Conservation (phyloP, 2,329 filamentous ascomycete genomes). For the Diaporthe ampelina region DNA sequence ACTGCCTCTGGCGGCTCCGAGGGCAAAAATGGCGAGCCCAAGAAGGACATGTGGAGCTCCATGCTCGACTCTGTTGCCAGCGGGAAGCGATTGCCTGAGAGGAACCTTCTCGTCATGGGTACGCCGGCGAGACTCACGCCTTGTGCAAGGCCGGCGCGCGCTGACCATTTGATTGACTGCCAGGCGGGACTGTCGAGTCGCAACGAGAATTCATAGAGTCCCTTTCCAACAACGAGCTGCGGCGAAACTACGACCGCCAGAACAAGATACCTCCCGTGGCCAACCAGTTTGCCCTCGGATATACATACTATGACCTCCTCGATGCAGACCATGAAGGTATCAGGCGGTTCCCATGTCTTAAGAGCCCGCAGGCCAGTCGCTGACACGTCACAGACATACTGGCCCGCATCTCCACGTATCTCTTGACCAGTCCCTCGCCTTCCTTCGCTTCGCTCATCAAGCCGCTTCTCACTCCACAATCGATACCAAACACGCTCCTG, state of each 20-base stretch:
- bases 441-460: conserved; percentile 86
- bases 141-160: background rate
- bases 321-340: conserved; percentile 96
- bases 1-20: conserved; percentile 64
- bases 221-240: conserved; percentile 67
- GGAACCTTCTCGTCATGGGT: conserved; percentile 91
- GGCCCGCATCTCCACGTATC: conserved; percentile 89
- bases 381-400: conserved; percentile 77
- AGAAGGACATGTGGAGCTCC: conserved; percentile 93
- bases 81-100: conserved; percentile 90
- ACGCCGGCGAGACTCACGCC: conserved; percentile 48
- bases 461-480: conserved; percentile 86
- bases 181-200: conserved; percentile 85
- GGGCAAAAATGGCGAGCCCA: conserved; percentile 75
- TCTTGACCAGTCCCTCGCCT: conserved; percentile 86
- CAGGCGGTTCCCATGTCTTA: conserved; percentile 44
- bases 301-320: conserved; percentile 94
- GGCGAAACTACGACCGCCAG: conserved; percentile 66
- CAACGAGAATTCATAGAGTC: conserved; percentile 87
- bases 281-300: conserved; percentile 92
- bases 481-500: conserved; percentile 87
- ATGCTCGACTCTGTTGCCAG: conserved; percentile 93
- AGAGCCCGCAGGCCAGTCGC: background rate
- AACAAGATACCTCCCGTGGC: conserved; percentile 82
- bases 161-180: conserved; percentile 32